phyloP scores from a whole-genome alignment of 768 basidiomycete species.

The Suillus variegatus region DNA sequence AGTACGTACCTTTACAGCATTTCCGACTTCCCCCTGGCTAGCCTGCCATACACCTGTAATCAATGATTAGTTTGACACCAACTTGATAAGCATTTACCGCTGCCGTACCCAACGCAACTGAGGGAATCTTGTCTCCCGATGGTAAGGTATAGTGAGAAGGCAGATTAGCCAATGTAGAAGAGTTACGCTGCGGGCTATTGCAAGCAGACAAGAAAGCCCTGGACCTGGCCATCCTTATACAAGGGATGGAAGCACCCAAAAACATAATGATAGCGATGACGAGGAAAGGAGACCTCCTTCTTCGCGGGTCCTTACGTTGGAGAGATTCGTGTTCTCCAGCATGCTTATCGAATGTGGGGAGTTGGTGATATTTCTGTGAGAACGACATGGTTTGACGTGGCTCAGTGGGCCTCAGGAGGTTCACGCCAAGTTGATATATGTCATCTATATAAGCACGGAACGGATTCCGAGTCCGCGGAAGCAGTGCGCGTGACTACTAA shows the following conservation, averaged over 20 bases:
- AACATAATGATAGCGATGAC: slow-evolving; percentile 20
- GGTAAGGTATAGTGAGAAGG: slow-evolving; percentile 58
- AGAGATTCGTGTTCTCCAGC: slow-evolving; percentile 4
- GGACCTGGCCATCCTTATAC: slow-evolving; percentile 19
- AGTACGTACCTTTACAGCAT: slow-evolving; percentile 58
- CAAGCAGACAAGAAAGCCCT: slow-evolving; percentile 23
- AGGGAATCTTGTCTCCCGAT: slow-evolving; percentile 68
- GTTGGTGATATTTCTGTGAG: slow-evolving; percentile 26
- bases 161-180: slow-evolving; percentile 25
- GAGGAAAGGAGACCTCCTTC: slow-evolving; percentile 27
- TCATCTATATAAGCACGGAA: too few relatives aligned
- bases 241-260: slow-evolving; percentile 25
- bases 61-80: slow-evolving; percentile 7
- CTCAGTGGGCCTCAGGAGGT: not conserved
- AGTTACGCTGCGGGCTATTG: slow-evolving; percentile 21
- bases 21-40: slow-evolving; percentile 56
- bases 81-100: not conserved
- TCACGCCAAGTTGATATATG: not conserved
- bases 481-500: too few relatives aligned
- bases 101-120: slow-evolving; percentile 59
- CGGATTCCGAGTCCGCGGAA: too few relatives aligned
- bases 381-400: slow-evolving; percentile 18
- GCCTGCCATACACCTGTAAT: slow-evolving; percentile 65
- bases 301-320: slow-evolving; percentile 1
- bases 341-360: slow-evolving; percentile 22